These are phyloP conservation scores for Ordospora colligata DNA, from an alignment of 371 early-diverging fungal species.

Conservation along the genomic window DNA sequence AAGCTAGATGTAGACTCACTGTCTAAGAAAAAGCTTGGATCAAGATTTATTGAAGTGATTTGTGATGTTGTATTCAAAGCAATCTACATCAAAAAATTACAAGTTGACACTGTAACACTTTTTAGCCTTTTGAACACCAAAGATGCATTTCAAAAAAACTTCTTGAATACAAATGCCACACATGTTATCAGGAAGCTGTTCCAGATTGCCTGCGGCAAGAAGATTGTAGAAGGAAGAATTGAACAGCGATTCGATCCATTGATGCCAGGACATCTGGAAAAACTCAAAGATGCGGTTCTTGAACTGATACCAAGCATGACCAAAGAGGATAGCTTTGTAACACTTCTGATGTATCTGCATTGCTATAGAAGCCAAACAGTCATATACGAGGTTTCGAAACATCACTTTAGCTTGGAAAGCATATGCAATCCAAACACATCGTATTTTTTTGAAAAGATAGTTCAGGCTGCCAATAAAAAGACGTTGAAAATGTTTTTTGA, in stretches of 20 bases:
- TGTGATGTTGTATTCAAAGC: slow-evolving; percentile 6
- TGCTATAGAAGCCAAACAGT: slow-evolving; percentile 8
- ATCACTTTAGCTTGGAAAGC: neutral
- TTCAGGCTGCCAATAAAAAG: slow-evolving; percentile 11
- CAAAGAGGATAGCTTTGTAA: slow-evolving; percentile 26
- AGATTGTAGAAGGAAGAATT: slow-evolving; percentile 7
- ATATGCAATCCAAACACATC: slow-evolving; percentile 15
- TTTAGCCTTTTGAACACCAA: neutral
- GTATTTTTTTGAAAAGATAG: slow-evolving; percentile 53
- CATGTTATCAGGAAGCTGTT: slow-evolving; percentile 35
- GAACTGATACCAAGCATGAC: neutral
- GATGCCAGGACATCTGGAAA: neutral
- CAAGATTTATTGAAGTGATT: slow-evolving; percentile 29
- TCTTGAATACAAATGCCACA: slow-evolving; percentile 26
- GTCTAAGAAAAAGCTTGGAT: slow-evolving; percentile 40
- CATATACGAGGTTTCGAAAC: slow-evolving; percentile 4
- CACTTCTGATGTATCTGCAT: slow-evolving; percentile 19
- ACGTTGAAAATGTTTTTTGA: slow-evolving; percentile 34
- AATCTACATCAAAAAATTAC: neutral
- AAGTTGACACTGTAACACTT: neutral
- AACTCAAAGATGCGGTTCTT: neutral
- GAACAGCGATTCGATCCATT: neutral
- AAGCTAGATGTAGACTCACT: neutral
- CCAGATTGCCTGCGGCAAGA: slow-evolving; percentile 10
- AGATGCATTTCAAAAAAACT: neutral